A percentile compares a stretch with the other conserved stretches of the same genome.
phyloP scores from a whole-genome alignment of 2,329 filamentous ascomycete genomes.

The Fusarium fracticaudum region DNA sequence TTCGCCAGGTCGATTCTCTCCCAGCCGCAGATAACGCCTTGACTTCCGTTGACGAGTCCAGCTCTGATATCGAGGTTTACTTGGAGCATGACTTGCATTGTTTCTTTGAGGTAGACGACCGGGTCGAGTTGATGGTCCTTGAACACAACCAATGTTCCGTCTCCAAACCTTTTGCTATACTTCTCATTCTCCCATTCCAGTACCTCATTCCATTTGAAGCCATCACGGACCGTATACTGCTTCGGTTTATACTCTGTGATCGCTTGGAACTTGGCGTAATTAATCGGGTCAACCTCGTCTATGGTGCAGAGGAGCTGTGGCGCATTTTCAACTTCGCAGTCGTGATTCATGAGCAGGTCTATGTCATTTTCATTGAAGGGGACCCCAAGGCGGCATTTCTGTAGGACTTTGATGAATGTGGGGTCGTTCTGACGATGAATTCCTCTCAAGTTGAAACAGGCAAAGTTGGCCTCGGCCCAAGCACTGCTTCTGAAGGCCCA shows the following conservation, averaged over 20 bases:
- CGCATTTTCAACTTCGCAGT: slow-evolving; percentile 44
- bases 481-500: slow-evolving; percentile 68
- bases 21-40: background rate
- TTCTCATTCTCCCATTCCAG: too few species aligned
- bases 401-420: slow-evolving; percentile 63
- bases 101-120: background rate
- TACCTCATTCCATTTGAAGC: background rate
- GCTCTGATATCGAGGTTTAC: background rate
- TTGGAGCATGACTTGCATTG: background rate
- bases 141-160: too few species aligned
- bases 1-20: background rate
- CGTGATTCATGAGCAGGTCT: slow-evolving; percentile 56
- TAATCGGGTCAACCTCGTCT: slow-evolving; percentile 10
- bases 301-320: slow-evolving; percentile 26
- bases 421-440: slow-evolving; percentile 67
- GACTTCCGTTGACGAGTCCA: background rate
- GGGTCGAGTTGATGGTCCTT: background rate
- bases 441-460: slow-evolving; percentile 60
- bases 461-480: slow-evolving; percentile 65
- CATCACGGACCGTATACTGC: background rate
- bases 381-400: slow-evolving; percentile 61
- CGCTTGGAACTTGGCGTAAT: background rate
- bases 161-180: too few species aligned
- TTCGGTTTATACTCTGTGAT: background rate
- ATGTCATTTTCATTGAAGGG: slow-evolving; percentile 50